These are phyloP conservation scores for Daedaleopsis sinensis DNA, from an alignment of 768 basidiomycete species.

Conservation along the genomic window DNA sequence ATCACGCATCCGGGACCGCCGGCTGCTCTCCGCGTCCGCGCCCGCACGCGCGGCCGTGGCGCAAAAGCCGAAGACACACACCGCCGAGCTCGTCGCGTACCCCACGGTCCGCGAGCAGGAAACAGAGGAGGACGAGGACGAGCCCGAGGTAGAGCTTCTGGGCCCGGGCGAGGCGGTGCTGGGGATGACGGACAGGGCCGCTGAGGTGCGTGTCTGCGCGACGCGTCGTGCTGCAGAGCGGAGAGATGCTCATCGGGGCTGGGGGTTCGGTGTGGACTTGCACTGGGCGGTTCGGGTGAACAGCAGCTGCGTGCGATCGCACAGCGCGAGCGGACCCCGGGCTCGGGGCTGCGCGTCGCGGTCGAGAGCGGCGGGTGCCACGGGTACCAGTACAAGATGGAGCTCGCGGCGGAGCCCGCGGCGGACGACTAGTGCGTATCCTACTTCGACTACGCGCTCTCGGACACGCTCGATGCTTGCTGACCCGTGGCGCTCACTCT, in stretches of 20 bases:
- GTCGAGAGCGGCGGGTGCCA: constrained; percentile 97
- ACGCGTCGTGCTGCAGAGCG: neutral
- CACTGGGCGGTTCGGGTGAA: neutral
- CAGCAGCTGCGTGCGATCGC: constrained; percentile 82
- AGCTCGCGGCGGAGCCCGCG: constrained; percentile 61
- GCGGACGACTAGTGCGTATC: constrained; percentile 78
- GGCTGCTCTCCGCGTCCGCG: constrained; percentile 15
- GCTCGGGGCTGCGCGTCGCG: constrained; percentile 74
- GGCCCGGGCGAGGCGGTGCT: constrained; percentile 56
- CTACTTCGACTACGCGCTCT: too few species aligned
- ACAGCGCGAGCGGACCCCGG: constrained; percentile 58
- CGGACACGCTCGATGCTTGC: too few species aligned
- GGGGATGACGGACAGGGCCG: constrained; percentile 71
- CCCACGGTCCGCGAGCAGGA: constrained; percentile 41
- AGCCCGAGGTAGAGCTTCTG: constrained; percentile 64
- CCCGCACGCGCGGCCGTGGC: constrained; percentile 38
- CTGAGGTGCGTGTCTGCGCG: constrained; percentile 51
- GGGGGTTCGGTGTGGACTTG: neutral
- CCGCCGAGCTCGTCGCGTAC: constrained; percentile 42
- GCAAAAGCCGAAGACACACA: constrained; percentile 45
- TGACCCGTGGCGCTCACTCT: too few species aligned
- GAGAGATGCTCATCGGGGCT: too few species aligned
- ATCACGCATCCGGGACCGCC: neutral
- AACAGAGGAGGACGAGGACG: constrained; percentile 58
- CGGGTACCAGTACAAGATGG: constrained; percentile 96